Evolutionary conservation across 2,329 filamentous ascomycete species (phyloP), one percentile per base, ranked within the genome.

Genomic region (Shiraia bambusicola): DNA sequence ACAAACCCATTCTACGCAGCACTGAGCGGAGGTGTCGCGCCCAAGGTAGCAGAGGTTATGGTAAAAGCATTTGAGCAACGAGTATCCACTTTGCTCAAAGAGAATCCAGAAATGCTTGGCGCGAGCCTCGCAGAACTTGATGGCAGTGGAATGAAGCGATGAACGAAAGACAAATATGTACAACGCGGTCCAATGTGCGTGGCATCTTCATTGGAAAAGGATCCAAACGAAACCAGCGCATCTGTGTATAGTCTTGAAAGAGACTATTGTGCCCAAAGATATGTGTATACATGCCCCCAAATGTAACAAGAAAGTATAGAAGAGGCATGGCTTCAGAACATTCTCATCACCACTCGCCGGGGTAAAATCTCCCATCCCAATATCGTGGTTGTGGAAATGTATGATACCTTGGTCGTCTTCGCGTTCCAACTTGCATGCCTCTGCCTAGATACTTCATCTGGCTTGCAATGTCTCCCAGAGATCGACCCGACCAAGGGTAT

Each of bases 51-150:
- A 1, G 83, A 82, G 3, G 77, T 87, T 51, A 95, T 98, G 90
- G 87, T 97, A 52, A 84, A 88, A 67, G 92, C 93, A 1, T 98
- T 98, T 73, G 91, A 96, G 73, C 80, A 81, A 69, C 78, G 87
- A 61, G 90, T 93, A 5, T 75, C 74, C 62, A 73, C 79, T 58
- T 65, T 88, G 34, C 40, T 74, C 50, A 50, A 40, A 17, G 45
- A 40, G 24, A 50, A 58, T 37, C 50, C 58, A 6, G 45, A 37
- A 0, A 57, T 64, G 55, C 32, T 46, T 13, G 41, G 13, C 16
- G 61, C 61, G 2, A 45, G 22, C 8, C 39, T 66, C 43, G 58
- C 47, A n/a, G 52, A 61, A 10, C 10, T 65, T 32, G 56, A 63
- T 8, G 60, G 59, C 26, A 63, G 61, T 44, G 32, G 32, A 10